These are phyloP conservation scores for Cryptosporidium bovis DNA, from an alignment of 169 alveolate genomes.

Conservation along the genomic window DNA sequence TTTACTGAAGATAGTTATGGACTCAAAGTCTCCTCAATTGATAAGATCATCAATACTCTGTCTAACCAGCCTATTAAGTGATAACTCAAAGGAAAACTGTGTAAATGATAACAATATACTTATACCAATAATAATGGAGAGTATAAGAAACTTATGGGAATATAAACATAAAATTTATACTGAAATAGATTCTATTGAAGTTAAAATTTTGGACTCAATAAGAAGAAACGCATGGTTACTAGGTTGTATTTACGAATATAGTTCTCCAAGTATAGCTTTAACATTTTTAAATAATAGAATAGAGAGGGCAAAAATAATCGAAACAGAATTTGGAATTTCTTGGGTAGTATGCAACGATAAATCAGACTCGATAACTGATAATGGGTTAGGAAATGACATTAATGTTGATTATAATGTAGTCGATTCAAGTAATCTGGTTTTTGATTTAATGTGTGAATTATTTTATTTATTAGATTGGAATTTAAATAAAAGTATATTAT, in stretches of 20 bases:
- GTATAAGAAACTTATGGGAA: conserved; percentile 33
- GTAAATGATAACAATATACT: conserved; percentile 12
- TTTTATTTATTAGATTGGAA: conserved; percentile 57
- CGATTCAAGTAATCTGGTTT: conserved; percentile 38
- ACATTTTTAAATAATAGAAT: conserved; percentile 34
- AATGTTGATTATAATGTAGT: conserved; percentile 16
- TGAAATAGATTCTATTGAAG: not conserved
- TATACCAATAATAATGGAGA: conserved; percentile 24
- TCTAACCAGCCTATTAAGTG: conserved; percentile 2
- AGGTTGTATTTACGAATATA: conserved; percentile 63
- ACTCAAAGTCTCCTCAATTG: conserved; percentile 68
- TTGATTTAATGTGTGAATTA: conserved; percentile 56
- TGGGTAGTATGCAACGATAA: conserved; percentile 4
- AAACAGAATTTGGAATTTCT: conserved; percentile 73
- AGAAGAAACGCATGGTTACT: conserved; percentile 68
- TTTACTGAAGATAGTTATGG: conserved; percentile 28
- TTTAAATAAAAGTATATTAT: conserved; percentile 44
- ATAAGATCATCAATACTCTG: conserved; percentile 64
- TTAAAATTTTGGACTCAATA: conserved; percentile 27
- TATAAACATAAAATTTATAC: conserved; percentile 4
- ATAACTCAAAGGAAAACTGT: not conserved
- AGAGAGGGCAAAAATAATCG: conserved; percentile 2
- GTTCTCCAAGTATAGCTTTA: conserved; percentile 21
- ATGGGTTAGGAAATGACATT: conserved; percentile 6
- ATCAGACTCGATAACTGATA: not conserved